Evolutionary conservation across 768 basidiomycete genomes (phyloP).

Genomic region (Saitozyma podzolica): DNA sequence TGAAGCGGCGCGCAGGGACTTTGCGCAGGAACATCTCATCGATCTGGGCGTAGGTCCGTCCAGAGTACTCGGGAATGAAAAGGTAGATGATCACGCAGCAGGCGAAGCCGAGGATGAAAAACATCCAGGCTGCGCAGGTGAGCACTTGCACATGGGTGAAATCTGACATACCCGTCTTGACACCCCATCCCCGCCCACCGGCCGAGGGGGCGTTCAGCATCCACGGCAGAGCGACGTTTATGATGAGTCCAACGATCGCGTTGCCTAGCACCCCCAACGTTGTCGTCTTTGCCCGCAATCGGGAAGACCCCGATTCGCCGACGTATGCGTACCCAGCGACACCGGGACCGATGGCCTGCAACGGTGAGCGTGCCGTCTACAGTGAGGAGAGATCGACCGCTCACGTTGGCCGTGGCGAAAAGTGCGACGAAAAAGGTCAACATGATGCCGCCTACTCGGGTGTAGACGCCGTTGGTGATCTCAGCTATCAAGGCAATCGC

Average conservation of each 20-base stretch:
- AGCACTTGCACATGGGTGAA: too few relatives aligned
- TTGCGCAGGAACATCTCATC: too few relatives aligned
- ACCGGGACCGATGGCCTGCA: slow-evolving; percentile 4
- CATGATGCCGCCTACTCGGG: slow-evolving; percentile 1
- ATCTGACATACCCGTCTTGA: slow-evolving; percentile 16
- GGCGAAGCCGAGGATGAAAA: too few relatives aligned
- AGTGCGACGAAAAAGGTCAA: background rate
- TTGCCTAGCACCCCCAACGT: slow-evolving; percentile 6
- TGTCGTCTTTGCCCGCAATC: slow-evolving; percentile 29
- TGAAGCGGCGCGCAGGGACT: too few relatives aligned
- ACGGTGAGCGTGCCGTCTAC: too few relatives aligned
- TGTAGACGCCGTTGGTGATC: slow-evolving; percentile 9
- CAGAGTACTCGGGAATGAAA: too few relatives aligned
- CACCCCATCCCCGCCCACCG: slow-evolving; percentile 10
- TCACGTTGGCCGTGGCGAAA: slow-evolving; percentile 3
- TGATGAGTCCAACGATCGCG: slow-evolving; percentile 5
- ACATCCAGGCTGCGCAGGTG: too few relatives aligned
- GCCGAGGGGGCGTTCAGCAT: slow-evolving; percentile 17
- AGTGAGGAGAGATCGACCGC: too few relatives aligned
- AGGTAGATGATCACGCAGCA: too few relatives aligned
- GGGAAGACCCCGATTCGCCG: slow-evolving; percentile 15
- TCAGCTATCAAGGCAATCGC: slow-evolving; percentile 2
- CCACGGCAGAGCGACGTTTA: slow-evolving; percentile 20
- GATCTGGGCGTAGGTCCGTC: too few relatives aligned
- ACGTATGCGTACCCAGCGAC: slow-evolving; percentile 16